phyloP scores from a whole-genome alignment of 345 rosid genomes.

The Raphanus raphanistrum region DNA sequence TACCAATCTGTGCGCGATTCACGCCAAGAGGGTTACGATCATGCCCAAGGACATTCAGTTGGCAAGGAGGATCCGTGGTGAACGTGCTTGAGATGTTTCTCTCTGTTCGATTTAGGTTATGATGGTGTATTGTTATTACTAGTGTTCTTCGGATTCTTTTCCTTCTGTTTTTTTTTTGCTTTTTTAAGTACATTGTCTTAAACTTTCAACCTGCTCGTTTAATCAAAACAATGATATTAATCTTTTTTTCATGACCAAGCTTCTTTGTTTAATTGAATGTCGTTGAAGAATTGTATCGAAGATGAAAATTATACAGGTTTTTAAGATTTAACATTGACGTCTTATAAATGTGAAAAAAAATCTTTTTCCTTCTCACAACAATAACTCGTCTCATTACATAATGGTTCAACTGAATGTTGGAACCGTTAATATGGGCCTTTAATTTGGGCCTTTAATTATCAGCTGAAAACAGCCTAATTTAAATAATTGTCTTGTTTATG shows the following conservation, averaged over 20 bases:
- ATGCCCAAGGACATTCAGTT: slow-evolving; percentile 83
- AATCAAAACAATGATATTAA: background rate
- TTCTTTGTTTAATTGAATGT: background rate
- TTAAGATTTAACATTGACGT: too few species aligned
- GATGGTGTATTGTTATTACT: background rate
- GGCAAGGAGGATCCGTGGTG: slow-evolving; percentile 75
- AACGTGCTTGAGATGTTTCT: slow-evolving; percentile 50
- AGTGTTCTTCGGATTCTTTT: background rate
- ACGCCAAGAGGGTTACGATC: slow-evolving; percentile 74
- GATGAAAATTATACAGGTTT: too few species aligned
- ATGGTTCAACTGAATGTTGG: background rate
- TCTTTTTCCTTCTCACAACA: background rate
- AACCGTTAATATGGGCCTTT: background rate
- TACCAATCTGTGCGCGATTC: slow-evolving; percentile 58
- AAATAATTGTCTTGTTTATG: too few species aligned
- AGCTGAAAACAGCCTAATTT: too few species aligned
- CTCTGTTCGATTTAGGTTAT: background rate
- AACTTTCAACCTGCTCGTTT: background rate
- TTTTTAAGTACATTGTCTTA: background rate
- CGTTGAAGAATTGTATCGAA: background rate
- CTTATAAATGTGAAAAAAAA: background rate
- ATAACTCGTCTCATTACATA: background rate
- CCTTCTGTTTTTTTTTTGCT: background rate
- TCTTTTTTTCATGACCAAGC: too few species aligned
- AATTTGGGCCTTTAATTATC: background rate